Evolutionary conservation across 768 basidiomycete genomes (phyloP), one percentile per base, ranked within the genome.

Genomic region (Cantharellus cinnabarinus): DNA sequence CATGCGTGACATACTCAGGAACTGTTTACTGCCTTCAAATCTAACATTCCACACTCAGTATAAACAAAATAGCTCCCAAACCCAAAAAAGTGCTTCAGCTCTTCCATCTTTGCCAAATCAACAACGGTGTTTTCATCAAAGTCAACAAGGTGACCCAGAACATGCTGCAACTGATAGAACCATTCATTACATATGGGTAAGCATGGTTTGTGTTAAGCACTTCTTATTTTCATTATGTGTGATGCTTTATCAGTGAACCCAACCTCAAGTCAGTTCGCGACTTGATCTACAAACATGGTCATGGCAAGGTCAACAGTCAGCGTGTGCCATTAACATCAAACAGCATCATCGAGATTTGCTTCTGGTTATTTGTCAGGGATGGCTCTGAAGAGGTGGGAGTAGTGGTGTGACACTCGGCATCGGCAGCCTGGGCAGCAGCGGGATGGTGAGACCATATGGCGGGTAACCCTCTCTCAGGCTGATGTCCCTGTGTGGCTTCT

Each of bases 71-170:
- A 69, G 90, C 95, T 59, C 95, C 95, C 20, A 61, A 99, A 99
- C 75, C 95, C 95, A 68, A 85, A 91, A 99, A 99, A 79, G 97
- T 99, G 70, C 74, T 99, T 67, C 95, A 99, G 71, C 83, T 99
- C 63, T 86, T 99, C 70, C 91, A 95, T 67, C 82, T 99, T 63
- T 84, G 95, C 67, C 95, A 98, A 72, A 99, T 99, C 78, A 98
- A 99, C 82, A 98, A 91, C 69, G 95, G 94, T 71, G 83, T 99
- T 53, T 99, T 99, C 70, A 80, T 99, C 71, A 93, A 94, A 74
- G 93, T 88, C 58, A 97, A 91, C 66, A 87, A 79, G 72, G 91
- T 95, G 39, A 97, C 93, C 55, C 81, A 87, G 65, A 90, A 98
- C 73, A 99, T 98, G 95, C 83, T 99, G 66, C 87, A 89, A 69